Base-by-base conservation (phyloP, 495 filamentous ascomycete species). In the Astrothelium subdiscretum region DNA sequence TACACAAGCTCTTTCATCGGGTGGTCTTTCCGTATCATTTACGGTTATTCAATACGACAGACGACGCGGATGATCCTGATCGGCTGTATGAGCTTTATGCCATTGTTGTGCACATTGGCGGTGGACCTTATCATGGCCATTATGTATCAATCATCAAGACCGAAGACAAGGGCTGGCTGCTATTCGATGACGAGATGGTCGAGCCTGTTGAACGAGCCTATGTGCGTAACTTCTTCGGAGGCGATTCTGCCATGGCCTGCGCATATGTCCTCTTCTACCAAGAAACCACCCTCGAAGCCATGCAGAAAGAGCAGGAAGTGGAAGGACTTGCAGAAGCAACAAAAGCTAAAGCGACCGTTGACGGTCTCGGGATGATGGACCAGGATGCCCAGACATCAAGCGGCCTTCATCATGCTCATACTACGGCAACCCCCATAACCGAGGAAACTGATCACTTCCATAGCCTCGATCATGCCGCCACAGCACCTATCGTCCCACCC, bases 81-180 rank as follows among this genome's bases (percentile, higher is more conserved):
- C 84, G 90, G 11, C 77, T 98, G 27, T 98, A 98, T 74, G 94
- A 98, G 75, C 77, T 98, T 10, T 98, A 98, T 70, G 95, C 95
- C 1, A 92, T 98, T 24, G 91, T 98, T n/a, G 90, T 98, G 12
- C 94, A 98, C 68, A 97, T 98, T 62, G 94, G 94, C 29, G 92
- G 92, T n/a, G 95, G 94, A 5, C 94, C 94, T 0, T 97, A 96
- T 68, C 95, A 97, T 68, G 94, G 94, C 12, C 94, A 98, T 69
- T 98, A 98, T 66, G 92, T 98, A 35, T 87, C 91, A 10, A 92
- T 98, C 32, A 94, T 98, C 78, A 98, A 98, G 73, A 98, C 94
- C 1, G 85, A 96, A 70, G 92, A 97, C 70, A 83, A 89, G 24
- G 94, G 94, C 29, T 98, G 94, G 94, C 72, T 98, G 60, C 76